A percentile compares a stretch with the other conserved stretches of the same genome.
Evolutionary conservation across 768 basidiomycete genomes (phyloP).

Genomic region (Melanogaster broomeanus): DNA sequence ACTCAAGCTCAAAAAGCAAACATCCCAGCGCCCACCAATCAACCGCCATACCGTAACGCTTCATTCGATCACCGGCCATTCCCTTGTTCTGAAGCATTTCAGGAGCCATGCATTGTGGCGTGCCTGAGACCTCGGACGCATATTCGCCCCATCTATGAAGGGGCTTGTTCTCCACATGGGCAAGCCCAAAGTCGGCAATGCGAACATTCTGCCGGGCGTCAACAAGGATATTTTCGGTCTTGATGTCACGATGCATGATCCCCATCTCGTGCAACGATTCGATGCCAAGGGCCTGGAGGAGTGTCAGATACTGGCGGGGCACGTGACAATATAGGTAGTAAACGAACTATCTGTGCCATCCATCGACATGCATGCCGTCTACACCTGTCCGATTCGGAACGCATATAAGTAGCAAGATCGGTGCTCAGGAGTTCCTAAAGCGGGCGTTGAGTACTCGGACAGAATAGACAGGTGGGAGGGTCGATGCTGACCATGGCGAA

Average conservation of each 20-base stretch:
- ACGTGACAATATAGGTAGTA: background rate
- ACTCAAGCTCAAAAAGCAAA: slow-evolving; percentile 40
- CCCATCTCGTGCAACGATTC: slow-evolving; percentile 54
- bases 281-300: slow-evolving; percentile 41
- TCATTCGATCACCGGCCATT: slow-evolving; percentile 2
- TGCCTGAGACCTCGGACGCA: slow-evolving; percentile 33
- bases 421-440: slow-evolving; percentile 41
- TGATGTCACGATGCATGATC: slow-evolving; percentile 69
- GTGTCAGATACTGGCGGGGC: slow-evolving; percentile 1
- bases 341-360: slow-evolving; percentile 42
- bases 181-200: slow-evolving; percentile 44
- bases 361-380: slow-evolving; percentile 35
- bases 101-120: slow-evolving; percentile 41
- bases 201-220: slow-evolving; percentile 40
- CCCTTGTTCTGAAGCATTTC: slow-evolving; percentile 37
- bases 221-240: slow-evolving; percentile 70
- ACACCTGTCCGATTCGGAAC: slow-evolving; percentile 19
- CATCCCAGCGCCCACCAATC: slow-evolving; percentile 48
- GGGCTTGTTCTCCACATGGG: slow-evolving; percentile 21
- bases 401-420: slow-evolving; percentile 36
- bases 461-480: background rate
- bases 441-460: background rate
- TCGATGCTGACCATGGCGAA: slow-evolving; percentile 41
- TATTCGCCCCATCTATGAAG: slow-evolving; percentile 18
- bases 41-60: slow-evolving; percentile 32